A percentile compares a stretch with the other conserved stretches of the same genome.
phyloP scores from a whole-genome alignment of 805 yeast genomes.

The Pichia thaimueangensis region DNA sequence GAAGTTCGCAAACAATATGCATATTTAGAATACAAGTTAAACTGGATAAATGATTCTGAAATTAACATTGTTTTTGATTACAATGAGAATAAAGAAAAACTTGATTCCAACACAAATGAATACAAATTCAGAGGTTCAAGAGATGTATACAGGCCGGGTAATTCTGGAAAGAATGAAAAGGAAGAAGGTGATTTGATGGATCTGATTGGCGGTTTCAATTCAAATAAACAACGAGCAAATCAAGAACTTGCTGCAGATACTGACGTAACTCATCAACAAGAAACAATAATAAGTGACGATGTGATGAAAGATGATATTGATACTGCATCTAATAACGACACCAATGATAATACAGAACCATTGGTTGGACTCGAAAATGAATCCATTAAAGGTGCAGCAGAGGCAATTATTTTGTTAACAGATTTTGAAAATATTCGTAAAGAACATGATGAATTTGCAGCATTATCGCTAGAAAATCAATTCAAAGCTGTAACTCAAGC shows the following conservation, averaged over 20 bases:
- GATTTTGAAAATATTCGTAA: slow-evolving; percentile 7
- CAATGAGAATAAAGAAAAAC: slow-evolving; percentile 16
- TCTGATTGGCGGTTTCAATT: slow-evolving; percentile 1
- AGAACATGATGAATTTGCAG: slow-evolving; percentile 11
- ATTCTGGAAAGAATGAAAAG: slow-evolving; percentile 20
- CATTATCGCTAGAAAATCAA: slow-evolving; percentile 6
- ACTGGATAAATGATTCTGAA: slow-evolving; percentile 63
- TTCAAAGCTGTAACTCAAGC: slow-evolving; percentile 7
- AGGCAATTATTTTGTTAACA: slow-evolving; percentile 7
- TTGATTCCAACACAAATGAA: too few species aligned
- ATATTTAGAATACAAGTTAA: slow-evolving; percentile 35
- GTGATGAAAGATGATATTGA: too few species aligned
- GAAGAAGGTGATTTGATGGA: not conserved
- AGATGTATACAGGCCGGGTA: too few species aligned
- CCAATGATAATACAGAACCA: too few species aligned
- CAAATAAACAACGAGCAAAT: too few species aligned
- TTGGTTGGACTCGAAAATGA: slow-evolving; percentile 1
- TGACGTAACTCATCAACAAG: too few species aligned
- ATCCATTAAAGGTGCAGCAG: slow-evolving; percentile 7
- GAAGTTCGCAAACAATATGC: slow-evolving; percentile 25
- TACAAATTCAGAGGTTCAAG: too few species aligned
- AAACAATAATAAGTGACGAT: not conserved
- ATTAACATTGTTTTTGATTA: slow-evolving; percentile 47
- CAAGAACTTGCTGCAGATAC: not conserved
- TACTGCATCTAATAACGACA: too few species aligned